Evolutionary conservation across 1,284 basidiomycete species (phyloP).

Genomic region (Laetiporus sulphureus): DNA sequence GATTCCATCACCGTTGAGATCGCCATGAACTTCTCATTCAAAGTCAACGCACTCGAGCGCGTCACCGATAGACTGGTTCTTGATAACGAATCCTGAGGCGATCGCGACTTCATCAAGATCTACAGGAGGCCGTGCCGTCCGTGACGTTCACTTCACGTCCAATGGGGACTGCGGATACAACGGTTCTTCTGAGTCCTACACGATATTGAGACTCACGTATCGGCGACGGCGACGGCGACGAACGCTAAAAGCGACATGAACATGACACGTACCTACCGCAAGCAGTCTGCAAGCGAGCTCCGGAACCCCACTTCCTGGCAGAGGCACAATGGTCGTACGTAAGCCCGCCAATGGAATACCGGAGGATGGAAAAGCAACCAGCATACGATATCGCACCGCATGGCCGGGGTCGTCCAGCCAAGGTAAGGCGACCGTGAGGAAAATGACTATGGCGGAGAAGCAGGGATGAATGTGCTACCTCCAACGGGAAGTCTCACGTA

Average conservation of each 20-base stretch:
- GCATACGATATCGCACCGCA: too few relatives aligned
- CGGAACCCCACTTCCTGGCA: too few relatives aligned
- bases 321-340: too few relatives aligned
- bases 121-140: conserved; percentile 43
- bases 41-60: conserved; percentile 36
- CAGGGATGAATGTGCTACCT: too few relatives aligned
- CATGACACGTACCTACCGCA: too few relatives aligned
- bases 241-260: neutral
- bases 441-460: too few relatives aligned
- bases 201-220: neutral
- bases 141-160: conserved; percentile 35
- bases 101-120: conserved; percentile 43
- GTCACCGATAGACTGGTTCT: conserved; percentile 46
- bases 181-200: conserved; percentile 31
- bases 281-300: too few relatives aligned
- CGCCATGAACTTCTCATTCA: neutral
- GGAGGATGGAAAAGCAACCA: too few relatives aligned
- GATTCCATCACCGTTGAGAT: neutral
- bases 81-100: conserved; percentile 34
- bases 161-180: conserved; percentile 36
- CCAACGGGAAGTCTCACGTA: too few relatives aligned
- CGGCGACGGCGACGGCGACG: neutral
- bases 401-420: too few relatives aligned
- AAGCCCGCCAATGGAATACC: too few relatives aligned
- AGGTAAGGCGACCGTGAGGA: too few relatives aligned